Conservation (phyloP, 305 asterid species). For the Lippia alba region DNA sequence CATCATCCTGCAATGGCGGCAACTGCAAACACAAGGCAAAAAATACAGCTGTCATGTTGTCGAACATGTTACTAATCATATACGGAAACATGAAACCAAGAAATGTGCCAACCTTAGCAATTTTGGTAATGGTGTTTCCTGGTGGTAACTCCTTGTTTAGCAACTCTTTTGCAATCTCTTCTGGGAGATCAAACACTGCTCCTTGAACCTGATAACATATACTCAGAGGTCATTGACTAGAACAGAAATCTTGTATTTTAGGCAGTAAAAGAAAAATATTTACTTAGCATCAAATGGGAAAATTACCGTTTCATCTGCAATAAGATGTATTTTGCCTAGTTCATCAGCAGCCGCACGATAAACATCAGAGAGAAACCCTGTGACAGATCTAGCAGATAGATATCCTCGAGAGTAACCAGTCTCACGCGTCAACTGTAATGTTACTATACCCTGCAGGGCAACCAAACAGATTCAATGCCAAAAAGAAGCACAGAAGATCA, state of each 20-base stretch:
- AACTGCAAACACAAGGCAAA: slow-evolving; percentile 49
- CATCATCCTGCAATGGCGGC: slow-evolving; percentile 94
- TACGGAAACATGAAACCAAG: not conserved
- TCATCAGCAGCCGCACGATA: slow-evolving; percentile 91
- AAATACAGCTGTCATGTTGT: not conserved
- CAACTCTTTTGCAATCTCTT: slow-evolving; percentile 90
- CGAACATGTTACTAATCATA: not conserved
- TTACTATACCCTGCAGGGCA: slow-evolving; percentile 75
- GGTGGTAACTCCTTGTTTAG: slow-evolving; percentile 77
- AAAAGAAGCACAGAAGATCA: not conserved
- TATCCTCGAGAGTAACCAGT: slow-evolving; percentile 65
- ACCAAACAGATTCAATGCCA: slow-evolving; percentile 23
- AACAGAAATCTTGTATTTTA: not conserved
- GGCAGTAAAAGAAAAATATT: slow-evolving; percentile 10
- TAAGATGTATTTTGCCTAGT: slow-evolving; percentile 76
- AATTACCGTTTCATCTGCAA: slow-evolving; percentile 78
- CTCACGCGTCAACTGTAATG: slow-evolving; percentile 83
- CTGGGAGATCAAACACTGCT: slow-evolving; percentile 97
- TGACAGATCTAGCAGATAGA: slow-evolving; percentile 84
- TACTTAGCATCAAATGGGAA: slow-evolving; percentile 1
- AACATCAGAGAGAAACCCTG: slow-evolving; percentile 92
- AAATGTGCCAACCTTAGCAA: slow-evolving; percentile 65
- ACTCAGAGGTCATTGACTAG: slow-evolving; percentile 20
- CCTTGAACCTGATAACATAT: slow-evolving; percentile 72
- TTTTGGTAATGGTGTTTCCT: slow-evolving; percentile 83